phyloP scores from a whole-genome alignment of 495 filamentous ascomycete species.

The Pyronema omphalodes region DNA sequence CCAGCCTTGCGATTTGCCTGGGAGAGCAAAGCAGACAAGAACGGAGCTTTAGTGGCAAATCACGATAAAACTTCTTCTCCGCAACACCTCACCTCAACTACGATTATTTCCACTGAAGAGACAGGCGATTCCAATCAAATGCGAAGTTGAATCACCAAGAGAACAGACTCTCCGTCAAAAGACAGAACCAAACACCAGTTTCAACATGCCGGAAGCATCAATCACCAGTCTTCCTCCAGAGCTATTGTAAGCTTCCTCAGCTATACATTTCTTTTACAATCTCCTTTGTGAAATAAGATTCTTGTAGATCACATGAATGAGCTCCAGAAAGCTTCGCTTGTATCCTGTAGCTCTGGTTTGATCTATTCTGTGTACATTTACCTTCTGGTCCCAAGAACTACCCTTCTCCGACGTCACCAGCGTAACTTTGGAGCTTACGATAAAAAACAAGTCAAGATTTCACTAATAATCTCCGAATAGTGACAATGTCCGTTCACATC shows the following conservation, averaged over 20 bases:
- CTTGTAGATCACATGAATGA: neutral
- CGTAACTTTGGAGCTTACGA: neutral
- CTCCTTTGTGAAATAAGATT: neutral
- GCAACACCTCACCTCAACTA: too few species aligned
- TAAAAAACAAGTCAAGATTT: neutral
- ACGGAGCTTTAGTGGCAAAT: too few species aligned
- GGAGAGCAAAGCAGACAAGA: too few species aligned
- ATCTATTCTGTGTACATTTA: neutral
- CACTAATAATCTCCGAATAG: slow-evolving; percentile 7
- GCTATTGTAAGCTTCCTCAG: slow-evolving; percentile 57
- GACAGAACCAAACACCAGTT: too few species aligned
- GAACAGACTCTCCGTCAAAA: too few species aligned
- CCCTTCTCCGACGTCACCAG: neutral
- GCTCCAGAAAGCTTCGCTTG: neutral
- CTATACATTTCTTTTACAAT: slow-evolving; percentile 24
- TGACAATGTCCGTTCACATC: slow-evolving; percentile 23
- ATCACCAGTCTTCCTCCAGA: neutral
- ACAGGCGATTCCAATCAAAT: too few species aligned
- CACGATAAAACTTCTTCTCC: too few species aligned
- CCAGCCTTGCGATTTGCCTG: too few species aligned
- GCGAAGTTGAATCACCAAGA: too few species aligned
- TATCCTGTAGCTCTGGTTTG: neutral
- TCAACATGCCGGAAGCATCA: neutral
- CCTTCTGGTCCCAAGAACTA: neutral
- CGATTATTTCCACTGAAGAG: too few species aligned